Conservation (phyloP, 2,329 filamentous ascomycete genomes). For the Xylariomycetidae sp. region DNA sequence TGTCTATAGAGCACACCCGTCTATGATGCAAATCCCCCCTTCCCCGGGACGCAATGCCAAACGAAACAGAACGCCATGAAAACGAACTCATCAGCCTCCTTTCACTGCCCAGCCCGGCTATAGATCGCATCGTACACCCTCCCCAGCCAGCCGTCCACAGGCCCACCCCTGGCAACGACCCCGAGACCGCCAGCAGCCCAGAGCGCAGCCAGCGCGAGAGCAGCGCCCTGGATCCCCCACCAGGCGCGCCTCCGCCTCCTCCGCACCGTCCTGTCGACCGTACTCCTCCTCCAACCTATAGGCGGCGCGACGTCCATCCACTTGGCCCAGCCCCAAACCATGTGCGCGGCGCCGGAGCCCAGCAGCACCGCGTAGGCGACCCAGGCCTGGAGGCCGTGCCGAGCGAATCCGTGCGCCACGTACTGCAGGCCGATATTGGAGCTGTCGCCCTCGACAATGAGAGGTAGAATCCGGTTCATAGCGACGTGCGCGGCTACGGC, state of each 20-base stretch:
- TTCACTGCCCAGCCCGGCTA: slow-evolving; percentile 12
- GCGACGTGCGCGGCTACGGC: slow-evolving; percentile 68
- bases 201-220: slow-evolving; percentile 52
- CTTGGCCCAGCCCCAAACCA: slow-evolving; percentile 79
- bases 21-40: no score
- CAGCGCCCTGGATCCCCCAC: slow-evolving; percentile 65
- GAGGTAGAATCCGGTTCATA: slow-evolving; percentile 71
- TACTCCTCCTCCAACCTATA: slow-evolving; percentile 43
- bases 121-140: slow-evolving; percentile 74
- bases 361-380: slow-evolving; percentile 66
- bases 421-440: slow-evolving; percentile 82
- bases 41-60: no score
- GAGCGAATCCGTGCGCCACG: slow-evolving; percentile 78
- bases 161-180: slow-evolving; percentile 68
- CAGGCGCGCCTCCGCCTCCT: slow-evolving; percentile 59
- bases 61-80: no score
- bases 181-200: slow-evolving; percentile 82
- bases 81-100: no score
- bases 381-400: slow-evolving; percentile 56
- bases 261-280: slow-evolving; percentile 46
- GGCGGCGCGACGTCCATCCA: slow-evolving; percentile 67
- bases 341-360: slow-evolving; percentile 65
- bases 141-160: slow-evolving; percentile 72
- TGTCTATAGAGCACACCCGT: no score
- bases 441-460: slow-evolving; percentile 75